Percentiles rank a stretch among this genome's conserved stretches.
These are phyloP conservation scores for Hyaloscypha bicolor DNA, from an alignment of 495 filamentous ascomycete species.

Conservation along the genomic window DNA sequence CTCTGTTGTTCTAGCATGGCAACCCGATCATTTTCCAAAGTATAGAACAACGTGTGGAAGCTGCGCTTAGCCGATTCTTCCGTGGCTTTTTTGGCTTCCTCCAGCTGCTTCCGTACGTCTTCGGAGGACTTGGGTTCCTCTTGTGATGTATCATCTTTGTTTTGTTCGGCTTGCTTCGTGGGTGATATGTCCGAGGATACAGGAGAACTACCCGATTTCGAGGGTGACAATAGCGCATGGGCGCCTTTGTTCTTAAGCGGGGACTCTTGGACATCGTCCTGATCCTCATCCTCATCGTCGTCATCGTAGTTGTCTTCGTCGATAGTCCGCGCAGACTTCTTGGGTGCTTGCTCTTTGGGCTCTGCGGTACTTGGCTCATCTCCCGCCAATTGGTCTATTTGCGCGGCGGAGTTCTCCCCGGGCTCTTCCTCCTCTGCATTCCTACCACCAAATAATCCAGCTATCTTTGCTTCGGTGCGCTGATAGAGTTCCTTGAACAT, in stretches of 20 bases:
- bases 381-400: conserved; percentile 30
- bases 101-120: conserved; percentile 87
- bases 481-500: conserved; percentile 63
- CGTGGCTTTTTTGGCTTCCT: conserved; percentile 90
- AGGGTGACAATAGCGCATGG: conserved; percentile 51
- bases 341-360: conserved; percentile 43
- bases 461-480: conserved; percentile 62
- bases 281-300: conserved; percentile 67
- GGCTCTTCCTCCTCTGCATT: conserved; percentile 36
- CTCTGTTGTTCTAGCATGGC: conserved; percentile 98
- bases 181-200: conserved; percentile 53
- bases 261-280: conserved; percentile 57
- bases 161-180: conserved; percentile 49
- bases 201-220: conserved; percentile 60
- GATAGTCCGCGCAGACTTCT: conserved; percentile 69
- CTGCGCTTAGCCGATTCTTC: conserved; percentile 87
- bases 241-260: conserved; percentile 64
- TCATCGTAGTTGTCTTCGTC: conserved; percentile 88
- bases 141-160: conserved; percentile 44
- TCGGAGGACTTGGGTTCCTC: conserved; percentile 68
- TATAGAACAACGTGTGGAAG: conserved; percentile 92
- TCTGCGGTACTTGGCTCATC: conserved; percentile 32
- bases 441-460: conserved; percentile 56
- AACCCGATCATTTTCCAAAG: conserved; percentile 89
- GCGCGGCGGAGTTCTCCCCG: conserved; percentile 25